Percentiles rank a stretch among this genome's conserved stretches.
Conservation (phyloP, 2,329 filamentous ascomycete species). For the Cadophora sp. region DNA sequence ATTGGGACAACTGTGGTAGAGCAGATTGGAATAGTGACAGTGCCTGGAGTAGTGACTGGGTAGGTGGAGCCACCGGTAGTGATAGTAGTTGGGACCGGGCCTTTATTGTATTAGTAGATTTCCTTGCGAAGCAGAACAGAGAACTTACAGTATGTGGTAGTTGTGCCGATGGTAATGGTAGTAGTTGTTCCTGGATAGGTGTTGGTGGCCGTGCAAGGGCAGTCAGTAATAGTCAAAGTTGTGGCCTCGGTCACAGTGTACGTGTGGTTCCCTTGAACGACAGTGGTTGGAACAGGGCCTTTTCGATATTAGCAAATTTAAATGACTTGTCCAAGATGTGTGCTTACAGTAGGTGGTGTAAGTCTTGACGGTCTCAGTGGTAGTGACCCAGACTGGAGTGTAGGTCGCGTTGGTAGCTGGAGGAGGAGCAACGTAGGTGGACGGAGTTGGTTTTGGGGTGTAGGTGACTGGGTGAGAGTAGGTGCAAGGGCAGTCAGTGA, state of each 20-base stretch:
- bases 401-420: slow-evolving; percentile 19
- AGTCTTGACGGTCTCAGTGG: slow-evolving; percentile 49
- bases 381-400: slow-evolving; percentile 48
- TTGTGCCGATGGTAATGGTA: slow-evolving; percentile 23
- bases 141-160: slow-evolving; percentile 31
- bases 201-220: slow-evolving; percentile 43
- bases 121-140: background rate
- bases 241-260: slow-evolving; percentile 66
- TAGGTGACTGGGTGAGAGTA: slow-evolving; percentile 23
- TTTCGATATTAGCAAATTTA: background rate
- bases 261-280: slow-evolving; percentile 43
- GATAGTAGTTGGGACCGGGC: slow-evolving; percentile 55
- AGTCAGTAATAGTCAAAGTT: slow-evolving; percentile 54
- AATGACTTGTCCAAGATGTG: slow-evolving; percentile 46
- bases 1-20: slow-evolving; percentile 25
- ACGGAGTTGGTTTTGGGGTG: slow-evolving; percentile 15
- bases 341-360: slow-evolving; percentile 60
- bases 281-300: slow-evolving; percentile 24
- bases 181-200: slow-evolving; percentile 21
- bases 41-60: slow-evolving; percentile 47
- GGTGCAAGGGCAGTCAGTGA: slow-evolving; percentile 61
- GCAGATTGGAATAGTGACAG: slow-evolving; percentile 28
- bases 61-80: slow-evolving; percentile 52
- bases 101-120: slow-evolving; percentile 6
- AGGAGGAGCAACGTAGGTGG: slow-evolving; percentile 16